Percentiles rank a stretch among this genome's conserved stretches.
These are phyloP conservation scores for Ogataea degrootiae DNA, from an alignment of 805 yeast species.

Conservation along the genomic window DNA sequence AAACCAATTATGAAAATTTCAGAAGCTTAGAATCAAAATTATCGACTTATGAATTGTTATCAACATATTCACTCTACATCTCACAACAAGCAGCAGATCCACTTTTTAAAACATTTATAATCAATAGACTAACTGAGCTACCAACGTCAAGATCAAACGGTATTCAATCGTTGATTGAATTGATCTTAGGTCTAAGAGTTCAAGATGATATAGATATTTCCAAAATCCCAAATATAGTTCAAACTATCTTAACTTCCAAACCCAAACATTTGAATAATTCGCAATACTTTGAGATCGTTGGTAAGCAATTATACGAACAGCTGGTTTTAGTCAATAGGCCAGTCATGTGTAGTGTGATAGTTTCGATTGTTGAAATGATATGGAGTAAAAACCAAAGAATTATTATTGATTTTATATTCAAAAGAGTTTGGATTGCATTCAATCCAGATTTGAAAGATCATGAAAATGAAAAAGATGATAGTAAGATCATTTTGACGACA, in stretches of 20 bases:
- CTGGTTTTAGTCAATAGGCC: slow-evolving; percentile 60
- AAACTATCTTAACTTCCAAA: slow-evolving; percentile 51
- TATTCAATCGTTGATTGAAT: slow-evolving; percentile 67
- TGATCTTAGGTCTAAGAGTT: slow-evolving; percentile 72
- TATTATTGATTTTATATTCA: slow-evolving; percentile 55
- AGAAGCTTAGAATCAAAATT: slow-evolving; percentile 37
- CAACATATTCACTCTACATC: slow-evolving; percentile 54
- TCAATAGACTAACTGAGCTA: slow-evolving; percentile 46
- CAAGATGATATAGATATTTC: slow-evolving; percentile 62
- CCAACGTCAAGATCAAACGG: slow-evolving; percentile 59
- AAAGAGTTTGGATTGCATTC: slow-evolving; percentile 41
- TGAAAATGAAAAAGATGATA: slow-evolving; percentile 26
- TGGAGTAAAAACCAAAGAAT: slow-evolving; percentile 47
- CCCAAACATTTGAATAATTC: slow-evolving; percentile 47
- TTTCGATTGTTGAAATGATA: slow-evolving; percentile 48
- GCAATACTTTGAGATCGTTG: slow-evolving; percentile 54
- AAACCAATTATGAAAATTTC: slow-evolving; percentile 8
- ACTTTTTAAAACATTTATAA: slow-evolving; percentile 42
- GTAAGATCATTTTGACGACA: slow-evolving; percentile 32
- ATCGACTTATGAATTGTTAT: slow-evolving; percentile 66
- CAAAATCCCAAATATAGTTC: slow-evolving; percentile 63
- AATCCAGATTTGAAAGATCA: slow-evolving; percentile 28
- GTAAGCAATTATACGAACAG: slow-evolving; percentile 57
- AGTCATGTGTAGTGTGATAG: slow-evolving; percentile 48
- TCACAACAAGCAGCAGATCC: slow-evolving; percentile 44